Evolutionary conservation across 768 basidiomycete species (phyloP).

Genomic region (Cyclocybe aegerita): DNA sequence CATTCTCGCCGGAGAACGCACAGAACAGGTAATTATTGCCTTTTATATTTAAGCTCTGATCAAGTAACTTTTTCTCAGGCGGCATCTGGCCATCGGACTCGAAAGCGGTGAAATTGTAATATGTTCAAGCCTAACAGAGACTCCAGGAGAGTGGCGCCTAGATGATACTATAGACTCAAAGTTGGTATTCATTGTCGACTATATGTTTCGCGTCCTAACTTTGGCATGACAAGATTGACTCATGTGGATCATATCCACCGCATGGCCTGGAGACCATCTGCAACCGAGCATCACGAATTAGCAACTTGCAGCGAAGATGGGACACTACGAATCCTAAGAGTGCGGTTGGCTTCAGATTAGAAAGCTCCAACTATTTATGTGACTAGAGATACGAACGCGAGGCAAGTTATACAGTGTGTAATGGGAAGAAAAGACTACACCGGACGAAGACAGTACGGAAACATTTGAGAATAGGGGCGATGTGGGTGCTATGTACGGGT

Average conservation of each 20-base stretch:
- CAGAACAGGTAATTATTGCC: constrained; percentile 36
- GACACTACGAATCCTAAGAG: constrained; percentile 74
- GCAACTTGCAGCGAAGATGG: constrained; percentile 94
- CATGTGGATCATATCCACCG: constrained; percentile 81
- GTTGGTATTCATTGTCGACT: constrained; percentile 36
- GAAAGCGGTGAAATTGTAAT: constrained; percentile 79
- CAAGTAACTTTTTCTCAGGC: constrained; percentile 26
- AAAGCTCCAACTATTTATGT: constrained; percentile 36
- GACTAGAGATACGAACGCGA: constrained; percentile 36
- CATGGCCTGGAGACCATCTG: constrained; percentile 72
- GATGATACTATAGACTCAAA: constrained; percentile 44
- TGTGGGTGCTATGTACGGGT: constrained; percentile 57
- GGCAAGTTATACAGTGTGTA: constrained; percentile 70
- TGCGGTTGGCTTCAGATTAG: constrained; percentile 54
- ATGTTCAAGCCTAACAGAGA: constrained; percentile 39
- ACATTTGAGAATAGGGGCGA: constrained; percentile 48
- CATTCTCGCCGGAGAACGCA: constrained; percentile 42
- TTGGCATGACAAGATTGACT: constrained; percentile 45
- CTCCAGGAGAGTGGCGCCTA: constrained; percentile 44
- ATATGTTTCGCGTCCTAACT: neutral
- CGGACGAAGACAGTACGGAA: constrained; percentile 56
- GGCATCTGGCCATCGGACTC: constrained; percentile 76
- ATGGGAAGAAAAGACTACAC: constrained; percentile 40
- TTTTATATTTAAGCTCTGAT: neutral
- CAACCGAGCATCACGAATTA: constrained; percentile 43